Percentiles rank a stretch among this genome's conserved stretches.
Evolutionary conservation across 2,329 filamentous ascomycete species (phyloP).

Genomic region (Colletotrichum sojae): DNA sequence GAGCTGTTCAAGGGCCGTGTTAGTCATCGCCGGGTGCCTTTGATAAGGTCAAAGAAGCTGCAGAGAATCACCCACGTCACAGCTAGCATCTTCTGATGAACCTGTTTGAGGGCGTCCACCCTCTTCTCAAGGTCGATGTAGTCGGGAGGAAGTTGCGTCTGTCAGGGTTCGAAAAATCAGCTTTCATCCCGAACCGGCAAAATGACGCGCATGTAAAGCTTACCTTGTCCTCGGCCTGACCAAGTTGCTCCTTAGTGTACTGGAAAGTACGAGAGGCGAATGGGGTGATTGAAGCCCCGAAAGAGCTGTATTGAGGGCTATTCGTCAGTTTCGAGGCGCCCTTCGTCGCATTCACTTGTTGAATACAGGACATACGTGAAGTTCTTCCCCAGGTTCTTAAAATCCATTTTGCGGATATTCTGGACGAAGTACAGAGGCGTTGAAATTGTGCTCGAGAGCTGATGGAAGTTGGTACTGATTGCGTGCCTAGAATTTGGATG

Average conservation of each 20-base stretch:
- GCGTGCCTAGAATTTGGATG: constrained; percentile 2
- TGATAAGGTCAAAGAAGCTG: not conserved
- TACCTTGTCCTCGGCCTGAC: constrained; percentile 94
- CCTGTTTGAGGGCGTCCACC: constrained; percentile 95
- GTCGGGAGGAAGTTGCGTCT: constrained; percentile 97
- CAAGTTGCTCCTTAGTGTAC: constrained; percentile 97
- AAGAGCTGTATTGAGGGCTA: constrained; percentile 58
- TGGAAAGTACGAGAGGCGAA: constrained; percentile 96
- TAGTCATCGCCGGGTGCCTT: constrained; percentile 36
- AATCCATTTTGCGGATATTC: constrained; percentile 64
- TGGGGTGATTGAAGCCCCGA: constrained; percentile 88
- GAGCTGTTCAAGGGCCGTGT: constrained; percentile 68
- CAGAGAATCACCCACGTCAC: constrained; percentile 81
- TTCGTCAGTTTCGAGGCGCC: constrained; percentile 33
- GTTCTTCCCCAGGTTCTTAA: constrained; percentile 71
- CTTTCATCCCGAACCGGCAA: not conserved
- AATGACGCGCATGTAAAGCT: constrained; percentile 29
- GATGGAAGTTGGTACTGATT: not conserved
- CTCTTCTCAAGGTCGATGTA: constrained; percentile 99
- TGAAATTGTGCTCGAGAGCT: not conserved
- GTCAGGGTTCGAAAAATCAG: constrained; percentile 40
- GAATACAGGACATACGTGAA: constrained; percentile 59
- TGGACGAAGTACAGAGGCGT: not conserved
- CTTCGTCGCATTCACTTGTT: constrained; percentile 15
- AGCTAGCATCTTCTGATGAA: constrained; percentile 96